A percentile compares a stretch with the other conserved stretches of the same genome.
Conservation (phyloP, 1,139 yeast species). For the Scheffersomyces segobiensis region DNA sequence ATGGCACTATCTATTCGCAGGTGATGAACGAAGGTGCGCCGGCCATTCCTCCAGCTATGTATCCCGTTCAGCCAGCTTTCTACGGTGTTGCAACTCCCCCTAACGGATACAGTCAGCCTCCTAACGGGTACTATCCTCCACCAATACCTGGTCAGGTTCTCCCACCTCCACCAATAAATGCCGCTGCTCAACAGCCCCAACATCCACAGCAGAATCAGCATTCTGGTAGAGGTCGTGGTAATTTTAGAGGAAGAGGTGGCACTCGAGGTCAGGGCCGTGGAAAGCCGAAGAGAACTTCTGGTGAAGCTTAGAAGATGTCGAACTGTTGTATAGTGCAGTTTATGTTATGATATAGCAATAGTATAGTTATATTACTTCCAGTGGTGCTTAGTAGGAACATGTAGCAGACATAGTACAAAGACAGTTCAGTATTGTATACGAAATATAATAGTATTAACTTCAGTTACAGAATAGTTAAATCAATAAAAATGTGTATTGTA, state of each 20-base stretch:
- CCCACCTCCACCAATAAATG: slow-evolving; percentile 16
- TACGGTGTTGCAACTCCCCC: slow-evolving; percentile 16
- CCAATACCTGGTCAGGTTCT: slow-evolving; percentile 5
- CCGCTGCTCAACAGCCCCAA: slow-evolving; percentile 21
- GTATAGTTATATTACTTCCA: background rate
- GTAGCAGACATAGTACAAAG: too few species aligned
- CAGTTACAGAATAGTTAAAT: background rate
- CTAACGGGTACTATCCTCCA: background rate
- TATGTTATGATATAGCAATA: background rate
- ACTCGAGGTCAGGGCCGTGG: slow-evolving; percentile 11
- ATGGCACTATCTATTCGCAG: slow-evolving; percentile 49
- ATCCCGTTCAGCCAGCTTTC: slow-evolving; percentile 11
- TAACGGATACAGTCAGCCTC: slow-evolving; percentile 8
- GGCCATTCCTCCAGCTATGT: slow-evolving; percentile 9
- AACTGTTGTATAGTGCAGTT: background rate
- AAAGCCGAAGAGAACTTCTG: background rate
- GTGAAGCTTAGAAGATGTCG: background rate
- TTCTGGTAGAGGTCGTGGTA: slow-evolving; percentile 22
- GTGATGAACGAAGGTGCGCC: slow-evolving; percentile 42
- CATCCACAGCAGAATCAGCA: slow-evolving; percentile 13
- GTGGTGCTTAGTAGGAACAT: background rate
- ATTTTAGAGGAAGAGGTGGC: slow-evolving; percentile 20
- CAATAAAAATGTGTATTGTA: background rate
- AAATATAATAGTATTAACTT: too few species aligned
- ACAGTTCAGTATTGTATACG: too few species aligned